Base-by-base conservation (phyloP, 257 asterid species). In the Rehmannia glutinosa region DNA sequence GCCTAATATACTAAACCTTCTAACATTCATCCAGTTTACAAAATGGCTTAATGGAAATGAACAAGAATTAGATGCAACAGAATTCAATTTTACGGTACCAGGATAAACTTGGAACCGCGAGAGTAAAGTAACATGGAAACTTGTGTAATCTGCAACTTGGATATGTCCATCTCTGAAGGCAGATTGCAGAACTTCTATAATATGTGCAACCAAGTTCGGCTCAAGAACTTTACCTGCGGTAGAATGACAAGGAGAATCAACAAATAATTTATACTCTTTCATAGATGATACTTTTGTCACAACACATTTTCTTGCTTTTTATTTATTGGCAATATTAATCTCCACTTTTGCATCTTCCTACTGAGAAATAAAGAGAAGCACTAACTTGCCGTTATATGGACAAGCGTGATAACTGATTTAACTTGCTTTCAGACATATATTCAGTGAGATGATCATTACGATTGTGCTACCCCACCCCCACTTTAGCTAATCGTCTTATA, bases 111-210 rank as follows among this genome's bases (percentile, higher is more conserved):
- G 81, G 80, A 88, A 88, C 69, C 65, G 92, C 23, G 95, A 81
- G 67, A 93, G 88, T 70, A 93, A 71, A 39, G 99, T 90, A 77
- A 88, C 67, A 56, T 75, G 84, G 81, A 93, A 85, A 82, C 99
- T 88, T 66, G 81, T 73, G 73, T 90, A 86, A 73, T 90, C 96
- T 41, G 88, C 88, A 74, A 76, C 70, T 72, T 65, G 75, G 77
- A 93, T 82, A 73, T 83, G 96, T 52, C 99, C 96, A 64, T 84
- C 88, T 80, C 74, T 85, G 69, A 78, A 91, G 42, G 89, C 84
- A 51, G 91, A 83, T 66, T 85, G 87, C 70, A 93, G 77, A 76
- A 93, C 84, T 75, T 93, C 96, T 57, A 88, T 51, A 47, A 90
- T 80, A 17, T 92, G 95, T 49, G 76, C 68, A 47, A 82, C 76